phyloP scores from a whole-genome alignment of 164 flowering plant genomes.

The Chimonanthus praecox region DNA sequence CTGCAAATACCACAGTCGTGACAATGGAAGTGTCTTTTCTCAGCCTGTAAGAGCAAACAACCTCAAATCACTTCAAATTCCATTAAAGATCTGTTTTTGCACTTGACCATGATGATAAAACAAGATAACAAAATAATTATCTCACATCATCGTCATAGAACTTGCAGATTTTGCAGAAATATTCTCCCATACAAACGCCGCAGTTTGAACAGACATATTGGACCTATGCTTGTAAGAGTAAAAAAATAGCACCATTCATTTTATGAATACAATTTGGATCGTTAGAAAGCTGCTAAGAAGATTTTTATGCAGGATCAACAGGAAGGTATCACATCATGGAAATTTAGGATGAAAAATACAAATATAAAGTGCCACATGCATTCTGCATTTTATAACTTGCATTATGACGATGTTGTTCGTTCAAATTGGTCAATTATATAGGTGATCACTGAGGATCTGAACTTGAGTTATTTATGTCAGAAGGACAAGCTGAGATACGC shows the following conservation, averaged over 20 bases:
- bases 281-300: too few relatives aligned
- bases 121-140: not conserved
- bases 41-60: conserved; percentile 18
- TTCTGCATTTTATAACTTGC: too few relatives aligned
- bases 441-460: too few relatives aligned
- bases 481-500: too few relatives aligned
- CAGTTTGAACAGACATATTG: conserved; percentile 72
- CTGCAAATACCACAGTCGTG: conserved; percentile 94
- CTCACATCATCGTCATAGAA: conserved; percentile 92
- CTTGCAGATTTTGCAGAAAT: conserved; percentile 82
- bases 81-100: not conserved
- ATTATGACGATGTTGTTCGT: too few relatives aligned
- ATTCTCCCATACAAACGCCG: conserved; percentile 95
- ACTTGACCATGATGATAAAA: not conserved
- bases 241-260: not conserved
- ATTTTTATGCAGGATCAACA: too few relatives aligned
- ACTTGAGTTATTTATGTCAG: too few relatives aligned
- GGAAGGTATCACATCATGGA: too few relatives aligned
- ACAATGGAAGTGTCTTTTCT: conserved; percentile 79
- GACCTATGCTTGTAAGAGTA: conserved; percentile 32
- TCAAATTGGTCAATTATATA: too few relatives aligned
- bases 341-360: too few relatives aligned
- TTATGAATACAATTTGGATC: too few relatives aligned
- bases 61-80: not conserved
- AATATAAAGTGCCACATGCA: too few relatives aligned